Conservation (phyloP, 805 yeast genomes). For the Saccharomycopsis microspora region DNA sequence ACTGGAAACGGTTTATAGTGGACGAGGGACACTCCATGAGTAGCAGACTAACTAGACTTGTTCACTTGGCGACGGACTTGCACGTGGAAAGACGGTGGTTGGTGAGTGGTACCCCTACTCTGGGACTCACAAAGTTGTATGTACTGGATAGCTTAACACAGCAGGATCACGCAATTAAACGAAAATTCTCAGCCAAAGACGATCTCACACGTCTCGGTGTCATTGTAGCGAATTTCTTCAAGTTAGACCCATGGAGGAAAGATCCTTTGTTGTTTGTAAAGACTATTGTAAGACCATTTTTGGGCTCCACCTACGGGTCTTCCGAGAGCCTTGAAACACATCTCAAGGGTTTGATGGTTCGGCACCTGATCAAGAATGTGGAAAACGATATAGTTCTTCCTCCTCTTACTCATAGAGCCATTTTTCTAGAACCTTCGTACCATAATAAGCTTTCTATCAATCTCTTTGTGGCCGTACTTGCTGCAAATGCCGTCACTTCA, state of each 20-base stretch:
- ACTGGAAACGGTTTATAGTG: constrained; percentile 62
- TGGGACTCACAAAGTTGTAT: constrained; percentile 51
- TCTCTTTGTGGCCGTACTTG: constrained; percentile 53
- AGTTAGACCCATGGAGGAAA: constrained; percentile 46
- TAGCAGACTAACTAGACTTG: constrained; percentile 38
- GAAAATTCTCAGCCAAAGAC: constrained; percentile 37
- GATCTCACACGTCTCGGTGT: constrained; percentile 45
- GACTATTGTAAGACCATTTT: constrained; percentile 37
- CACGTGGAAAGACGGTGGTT: constrained; percentile 59
- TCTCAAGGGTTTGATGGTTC: constrained; percentile 37
- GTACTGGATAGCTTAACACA: constrained; percentile 27
- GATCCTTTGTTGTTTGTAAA: constrained; percentile 35
- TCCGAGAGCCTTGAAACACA: constrained; percentile 30
- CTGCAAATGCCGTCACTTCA: constrained; percentile 64
- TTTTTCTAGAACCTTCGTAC: constrained; percentile 48
- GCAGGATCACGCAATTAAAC: constrained; percentile 34
- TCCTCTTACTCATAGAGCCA: constrained; percentile 44
- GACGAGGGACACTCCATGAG: constrained; percentile 67
- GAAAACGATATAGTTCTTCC: constrained; percentile 48
- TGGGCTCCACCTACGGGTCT: constrained; percentile 29
- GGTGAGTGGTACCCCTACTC: constrained; percentile 67
- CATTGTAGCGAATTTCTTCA: constrained; percentile 39
- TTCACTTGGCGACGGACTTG: constrained; percentile 35
- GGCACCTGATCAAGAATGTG: constrained; percentile 45
- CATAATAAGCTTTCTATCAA: constrained; percentile 53